phyloP scores from a whole-genome alignment of 768 basidiomycete genomes.

The Boletus pseudopeckii region DNA sequence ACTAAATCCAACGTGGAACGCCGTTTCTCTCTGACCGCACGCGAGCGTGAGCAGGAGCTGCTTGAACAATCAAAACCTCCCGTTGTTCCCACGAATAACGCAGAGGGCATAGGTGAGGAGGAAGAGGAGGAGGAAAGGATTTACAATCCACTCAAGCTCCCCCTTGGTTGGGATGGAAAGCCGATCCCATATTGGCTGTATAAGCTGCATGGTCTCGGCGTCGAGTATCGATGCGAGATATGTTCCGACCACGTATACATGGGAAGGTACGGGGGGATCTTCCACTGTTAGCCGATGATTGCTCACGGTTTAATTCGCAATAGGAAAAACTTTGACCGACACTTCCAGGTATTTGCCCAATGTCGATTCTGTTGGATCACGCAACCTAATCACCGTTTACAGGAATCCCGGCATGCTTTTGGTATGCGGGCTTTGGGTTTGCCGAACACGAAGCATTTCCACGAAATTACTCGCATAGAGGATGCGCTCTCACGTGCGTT shows the following conservation, averaged over 20 bases:
- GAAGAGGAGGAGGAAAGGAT: slow-evolving; percentile 96
- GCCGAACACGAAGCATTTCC: slow-evolving; percentile 98
- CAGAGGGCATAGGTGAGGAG: slow-evolving; percentile 58
- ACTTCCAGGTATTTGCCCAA: slow-evolving; percentile 68
- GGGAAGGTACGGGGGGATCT: slow-evolving; percentile 62
- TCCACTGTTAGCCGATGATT: background rate
- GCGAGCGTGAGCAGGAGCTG: slow-evolving; percentile 93
- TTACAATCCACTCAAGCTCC: slow-evolving; percentile 96
- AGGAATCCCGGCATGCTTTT: slow-evolving; percentile 96
- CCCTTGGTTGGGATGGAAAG: slow-evolving; percentile 97
- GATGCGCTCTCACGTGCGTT: slow-evolving; percentile 90
- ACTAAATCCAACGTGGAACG: slow-evolving; percentile 97
- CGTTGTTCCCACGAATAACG: slow-evolving; percentile 43
- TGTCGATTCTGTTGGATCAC: slow-evolving; percentile 10
- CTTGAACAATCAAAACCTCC: slow-evolving; percentile 63
- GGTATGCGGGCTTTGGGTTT: slow-evolving; percentile 97
- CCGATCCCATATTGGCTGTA: slow-evolving; percentile 99
- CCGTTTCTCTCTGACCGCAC: slow-evolving; percentile 93
- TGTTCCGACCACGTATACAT: slow-evolving; percentile 96
- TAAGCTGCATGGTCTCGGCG: slow-evolving; percentile 97
- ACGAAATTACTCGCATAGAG: slow-evolving; percentile 95
- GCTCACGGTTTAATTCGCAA: slow-evolving; percentile 16
- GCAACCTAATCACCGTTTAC: slow-evolving; percentile 23
- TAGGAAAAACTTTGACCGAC: slow-evolving; percentile 94
- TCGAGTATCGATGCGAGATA: slow-evolving; percentile 96